Evolutionary conservation across 768 basidiomycete species (phyloP).

Genomic region (Leccinum fibrillosum): DNA sequence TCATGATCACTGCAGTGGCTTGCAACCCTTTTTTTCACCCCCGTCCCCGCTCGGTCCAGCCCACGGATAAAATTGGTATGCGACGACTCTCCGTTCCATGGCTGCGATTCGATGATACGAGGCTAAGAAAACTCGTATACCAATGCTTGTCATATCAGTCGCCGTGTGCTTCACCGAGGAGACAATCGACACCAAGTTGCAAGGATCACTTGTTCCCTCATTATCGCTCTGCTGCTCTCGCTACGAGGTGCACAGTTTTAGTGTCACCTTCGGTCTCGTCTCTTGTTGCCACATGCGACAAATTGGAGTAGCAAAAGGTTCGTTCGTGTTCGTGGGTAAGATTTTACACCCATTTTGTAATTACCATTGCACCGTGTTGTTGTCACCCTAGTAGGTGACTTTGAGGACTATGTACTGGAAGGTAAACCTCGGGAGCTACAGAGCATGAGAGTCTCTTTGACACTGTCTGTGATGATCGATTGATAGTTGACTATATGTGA

Average conservation of each 20-base stretch:
- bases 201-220: slow-evolving; percentile 86
- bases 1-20: neutral
- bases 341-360: neutral
- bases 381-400: slow-evolving; percentile 22
- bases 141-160: slow-evolving; percentile 79
- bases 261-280: slow-evolving; percentile 83
- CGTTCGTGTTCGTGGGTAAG: slow-evolving; percentile 39
- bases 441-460: slow-evolving; percentile 43
- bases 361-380: neutral
- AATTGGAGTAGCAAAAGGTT: slow-evolving; percentile 68
- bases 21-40: neutral
- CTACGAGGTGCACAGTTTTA: slow-evolving; percentile 76
- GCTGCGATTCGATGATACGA: slow-evolving; percentile 49
- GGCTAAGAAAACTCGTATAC: slow-evolving; percentile 85
- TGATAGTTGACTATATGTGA: neutral
- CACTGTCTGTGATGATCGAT: too few species aligned
- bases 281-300: slow-evolving; percentile 87
- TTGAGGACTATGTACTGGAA: slow-evolving; percentile 50
- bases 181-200: slow-evolving; percentile 74
- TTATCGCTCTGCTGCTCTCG: slow-evolving; percentile 74
- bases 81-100: neutral
- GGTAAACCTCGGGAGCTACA: slow-evolving; percentile 56
- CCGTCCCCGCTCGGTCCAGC: slow-evolving; percentile 43
- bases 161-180: slow-evolving; percentile 70
- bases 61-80: slow-evolving; percentile 52